phyloP scores from a whole-genome alignment of 2,329 filamentous ascomycete genomes.

The Ascochyta fabae region DNA sequence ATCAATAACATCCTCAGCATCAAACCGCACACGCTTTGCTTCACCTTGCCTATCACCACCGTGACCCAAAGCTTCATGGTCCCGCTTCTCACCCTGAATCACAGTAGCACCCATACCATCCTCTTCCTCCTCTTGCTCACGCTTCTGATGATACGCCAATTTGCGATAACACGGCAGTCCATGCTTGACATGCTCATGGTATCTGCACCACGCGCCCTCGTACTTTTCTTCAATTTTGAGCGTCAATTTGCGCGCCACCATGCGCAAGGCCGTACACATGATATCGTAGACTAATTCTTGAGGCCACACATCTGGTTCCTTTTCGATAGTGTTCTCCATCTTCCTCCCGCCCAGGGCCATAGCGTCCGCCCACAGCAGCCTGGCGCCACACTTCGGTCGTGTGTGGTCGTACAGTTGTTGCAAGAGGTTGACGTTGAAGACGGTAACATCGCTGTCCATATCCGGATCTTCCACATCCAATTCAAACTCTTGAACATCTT shows the following conservation, averaged over 20 bases:
- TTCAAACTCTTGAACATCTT: conserved; percentile 12
- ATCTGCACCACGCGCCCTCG: conserved; percentile 41
- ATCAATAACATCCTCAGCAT: not conserved
- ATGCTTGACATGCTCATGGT: conserved; percentile 38
- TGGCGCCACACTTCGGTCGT: conserved; percentile 24
- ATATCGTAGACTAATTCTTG: conserved; percentile 31
- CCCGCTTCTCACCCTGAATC: not conserved
- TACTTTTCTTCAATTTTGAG: conserved; percentile 40
- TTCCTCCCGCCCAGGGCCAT: conserved; percentile 33
- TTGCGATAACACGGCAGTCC: conserved; percentile 31
- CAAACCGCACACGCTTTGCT: conserved; percentile 4
- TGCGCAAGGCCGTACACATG: conserved; percentile 34
- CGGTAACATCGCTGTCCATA: conserved; percentile 18
- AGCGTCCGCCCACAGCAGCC: conserved; percentile 43
- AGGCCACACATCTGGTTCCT: not conserved
- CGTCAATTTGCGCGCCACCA: conserved; percentile 32
- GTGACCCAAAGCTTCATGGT: not conserved
- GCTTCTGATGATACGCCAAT: conserved; percentile 2
- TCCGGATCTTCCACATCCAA: conserved; percentile 20
- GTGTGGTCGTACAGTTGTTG: conserved; percentile 35
- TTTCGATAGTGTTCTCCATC: conserved; percentile 13
- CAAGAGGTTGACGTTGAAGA: conserved; percentile 21
- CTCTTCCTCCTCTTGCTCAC: not conserved
- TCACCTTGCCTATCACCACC: not conserved
- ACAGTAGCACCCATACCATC: not conserved